These are phyloP conservation scores for Beta lomatogona DNA, from an alignment of 179 eudicot species.

Conservation along the genomic window DNA sequence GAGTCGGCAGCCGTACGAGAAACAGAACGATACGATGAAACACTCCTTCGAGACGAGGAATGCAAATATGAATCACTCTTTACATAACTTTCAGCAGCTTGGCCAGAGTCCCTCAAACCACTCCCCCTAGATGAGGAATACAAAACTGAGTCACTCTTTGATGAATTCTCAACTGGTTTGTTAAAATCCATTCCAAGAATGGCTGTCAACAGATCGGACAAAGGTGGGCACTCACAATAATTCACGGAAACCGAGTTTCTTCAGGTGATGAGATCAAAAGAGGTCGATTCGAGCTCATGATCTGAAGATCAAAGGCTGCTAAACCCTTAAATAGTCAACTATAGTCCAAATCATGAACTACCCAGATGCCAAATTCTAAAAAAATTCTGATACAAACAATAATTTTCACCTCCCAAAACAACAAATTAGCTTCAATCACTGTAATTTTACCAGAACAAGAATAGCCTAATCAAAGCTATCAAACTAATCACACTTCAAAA, in stretches of 20 bases:
- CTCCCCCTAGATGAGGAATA: slow-evolving; percentile 27
- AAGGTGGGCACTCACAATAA: slow-evolving; percentile 35
- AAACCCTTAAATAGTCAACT: slow-evolving; percentile 35
- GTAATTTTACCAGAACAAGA: not conserved
- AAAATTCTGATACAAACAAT: slow-evolving; percentile 24
- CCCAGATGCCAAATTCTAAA: slow-evolving; percentile 34
- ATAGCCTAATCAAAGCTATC: not conserved
- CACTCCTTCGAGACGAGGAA: slow-evolving; percentile 55
- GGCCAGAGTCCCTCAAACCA: slow-evolving; percentile 39
- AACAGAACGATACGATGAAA: slow-evolving; percentile 51
- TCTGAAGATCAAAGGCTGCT: slow-evolving; percentile 42
- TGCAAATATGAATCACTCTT: slow-evolving; percentile 33
- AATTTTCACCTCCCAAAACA: slow-evolving; percentile 6
- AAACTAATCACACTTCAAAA: slow-evolving; percentile 1
- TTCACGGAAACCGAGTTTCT: slow-evolving; percentile 37
- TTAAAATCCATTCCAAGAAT: slow-evolving; percentile 40
- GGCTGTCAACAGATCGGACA: slow-evolving; percentile 36
- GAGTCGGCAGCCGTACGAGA: slow-evolving; percentile 29
- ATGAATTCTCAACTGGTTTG: slow-evolving; percentile 27
- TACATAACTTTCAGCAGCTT: slow-evolving; percentile 29
- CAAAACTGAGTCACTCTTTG: slow-evolving; percentile 33
- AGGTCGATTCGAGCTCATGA: slow-evolving; percentile 52
- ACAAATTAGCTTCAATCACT: slow-evolving; percentile 26
- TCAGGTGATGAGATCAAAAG: slow-evolving; percentile 54
- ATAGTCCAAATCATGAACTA: slow-evolving; percentile 22